Conservation (phyloP, 495 filamentous ascomycete genomes). For the Aspergillus hancockii region DNA sequence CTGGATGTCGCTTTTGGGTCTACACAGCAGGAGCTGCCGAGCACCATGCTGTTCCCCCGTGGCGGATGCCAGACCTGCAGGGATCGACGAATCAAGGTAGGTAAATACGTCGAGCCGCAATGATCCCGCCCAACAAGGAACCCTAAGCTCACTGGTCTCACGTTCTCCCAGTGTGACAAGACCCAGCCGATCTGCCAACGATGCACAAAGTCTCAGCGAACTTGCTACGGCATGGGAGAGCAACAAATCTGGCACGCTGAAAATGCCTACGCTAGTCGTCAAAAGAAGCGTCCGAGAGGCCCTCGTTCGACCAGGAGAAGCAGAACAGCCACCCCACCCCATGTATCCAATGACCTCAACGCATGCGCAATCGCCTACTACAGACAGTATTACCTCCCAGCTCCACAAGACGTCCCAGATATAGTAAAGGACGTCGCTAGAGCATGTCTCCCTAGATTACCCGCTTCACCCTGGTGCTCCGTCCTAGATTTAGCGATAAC, state of each 20-base stretch:
- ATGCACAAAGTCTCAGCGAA: conserved; percentile 6
- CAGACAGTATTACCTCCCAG: background rate
- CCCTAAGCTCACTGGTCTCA: background rate
- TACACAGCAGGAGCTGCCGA: no score
- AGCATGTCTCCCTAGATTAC: background rate
- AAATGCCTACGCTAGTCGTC: background rate
- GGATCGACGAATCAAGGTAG: conserved; percentile 2
- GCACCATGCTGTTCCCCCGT: background rate
- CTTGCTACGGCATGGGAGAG: background rate
- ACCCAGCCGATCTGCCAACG: conserved; percentile 4
- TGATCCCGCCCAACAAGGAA: background rate
- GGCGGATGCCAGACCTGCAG: conserved; percentile 2
- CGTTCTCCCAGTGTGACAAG: background rate
- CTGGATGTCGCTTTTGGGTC: no score
- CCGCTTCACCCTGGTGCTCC: background rate
- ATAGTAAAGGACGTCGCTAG: background rate
- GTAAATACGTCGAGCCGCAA: background rate
- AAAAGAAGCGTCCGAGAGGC: conserved; percentile 2
- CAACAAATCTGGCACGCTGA: background rate
- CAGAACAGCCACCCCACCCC: background rate
- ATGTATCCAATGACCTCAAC: background rate
- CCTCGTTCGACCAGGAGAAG: background rate
- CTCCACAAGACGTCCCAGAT: background rate
- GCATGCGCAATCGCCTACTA: conserved; percentile 1
- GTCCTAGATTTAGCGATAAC: conserved; percentile 1